Evolutionary conservation across 257 asterid genomes (phyloP).

Genomic region (Scutellaria baicalensis): DNA sequence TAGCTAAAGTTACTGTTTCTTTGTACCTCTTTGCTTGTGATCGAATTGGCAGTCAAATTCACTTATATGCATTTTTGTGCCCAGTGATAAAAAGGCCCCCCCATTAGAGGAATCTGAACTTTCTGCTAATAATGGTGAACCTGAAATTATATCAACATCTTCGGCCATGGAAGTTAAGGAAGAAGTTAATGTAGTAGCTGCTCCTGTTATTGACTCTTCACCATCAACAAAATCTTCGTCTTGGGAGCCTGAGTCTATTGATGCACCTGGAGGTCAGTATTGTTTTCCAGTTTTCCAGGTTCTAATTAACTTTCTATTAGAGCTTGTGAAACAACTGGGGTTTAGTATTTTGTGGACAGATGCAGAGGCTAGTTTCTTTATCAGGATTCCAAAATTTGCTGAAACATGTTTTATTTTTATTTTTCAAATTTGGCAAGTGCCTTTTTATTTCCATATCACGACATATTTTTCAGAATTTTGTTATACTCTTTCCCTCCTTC

Average conservation of each 20-base stretch:
- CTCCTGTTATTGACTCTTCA: constrained; percentile 41
- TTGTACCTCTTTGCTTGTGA: constrained; percentile 7
- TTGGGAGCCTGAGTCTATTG: constrained; percentile 57
- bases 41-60: constrained; percentile 10
- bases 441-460: neutral
- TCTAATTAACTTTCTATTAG: neutral
- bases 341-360: neutral
- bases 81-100: constrained; percentile 45
- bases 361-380: neutral
- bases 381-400: neutral
- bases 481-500: neutral
- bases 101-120: constrained; percentile 37
- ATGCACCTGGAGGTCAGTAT: constrained; percentile 69
- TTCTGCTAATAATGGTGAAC: constrained; percentile 32
- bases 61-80: constrained; percentile 22
- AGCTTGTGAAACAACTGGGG: constrained; percentile 5
- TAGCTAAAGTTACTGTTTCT: neutral
- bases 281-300: neutral
- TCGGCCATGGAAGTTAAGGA: constrained; percentile 31
- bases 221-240: constrained; percentile 35
- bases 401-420: neutral
- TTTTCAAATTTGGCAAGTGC: neutral
- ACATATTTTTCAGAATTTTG: neutral
- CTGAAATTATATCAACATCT: constrained; percentile 37
- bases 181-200: constrained; percentile 36